Percentiles rank a stretch among this genome's conserved stretches.
Evolutionary conservation across 768 basidiomycete species (phyloP).

Genomic region (Pulveroboletus sp.): DNA sequence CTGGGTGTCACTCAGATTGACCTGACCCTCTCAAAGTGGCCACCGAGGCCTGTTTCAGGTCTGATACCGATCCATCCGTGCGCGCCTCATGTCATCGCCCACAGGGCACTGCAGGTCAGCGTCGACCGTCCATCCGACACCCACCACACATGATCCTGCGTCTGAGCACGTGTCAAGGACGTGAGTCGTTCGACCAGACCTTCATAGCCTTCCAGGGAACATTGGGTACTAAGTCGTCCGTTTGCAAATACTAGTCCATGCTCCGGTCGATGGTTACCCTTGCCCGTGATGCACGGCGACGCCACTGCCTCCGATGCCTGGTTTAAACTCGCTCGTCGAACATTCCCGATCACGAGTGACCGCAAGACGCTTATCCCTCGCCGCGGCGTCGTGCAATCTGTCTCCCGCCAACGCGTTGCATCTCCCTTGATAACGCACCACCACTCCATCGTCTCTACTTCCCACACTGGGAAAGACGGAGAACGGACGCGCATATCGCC

Average conservation of each 20-base stretch:
- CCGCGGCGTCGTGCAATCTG: neutral
- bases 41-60: constrained; percentile 1
- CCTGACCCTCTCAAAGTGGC: neutral
- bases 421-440: neutral
- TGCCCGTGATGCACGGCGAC: neutral
- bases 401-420: neutral
- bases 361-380: neutral
- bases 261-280: constrained; percentile 4
- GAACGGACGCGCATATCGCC: neutral
- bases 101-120: neutral
- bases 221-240: neutral
- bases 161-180: neutral
- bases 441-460: no score
- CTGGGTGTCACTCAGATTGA: constrained; percentile 12
- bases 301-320: neutral
- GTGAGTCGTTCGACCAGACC: neutral
- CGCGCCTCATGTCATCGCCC: neutral
- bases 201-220: neutral
- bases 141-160: neutral
- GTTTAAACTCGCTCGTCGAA: neutral
- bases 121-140: constrained; percentile 1
- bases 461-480: neutral
- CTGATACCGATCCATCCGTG: constrained; percentile 2
- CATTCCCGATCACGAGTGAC: neutral
- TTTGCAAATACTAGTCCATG: neutral